These are phyloP conservation scores for Pichia nanzhaoensis DNA, from an alignment of 805 yeast genomes.

Conservation along the genomic window DNA sequence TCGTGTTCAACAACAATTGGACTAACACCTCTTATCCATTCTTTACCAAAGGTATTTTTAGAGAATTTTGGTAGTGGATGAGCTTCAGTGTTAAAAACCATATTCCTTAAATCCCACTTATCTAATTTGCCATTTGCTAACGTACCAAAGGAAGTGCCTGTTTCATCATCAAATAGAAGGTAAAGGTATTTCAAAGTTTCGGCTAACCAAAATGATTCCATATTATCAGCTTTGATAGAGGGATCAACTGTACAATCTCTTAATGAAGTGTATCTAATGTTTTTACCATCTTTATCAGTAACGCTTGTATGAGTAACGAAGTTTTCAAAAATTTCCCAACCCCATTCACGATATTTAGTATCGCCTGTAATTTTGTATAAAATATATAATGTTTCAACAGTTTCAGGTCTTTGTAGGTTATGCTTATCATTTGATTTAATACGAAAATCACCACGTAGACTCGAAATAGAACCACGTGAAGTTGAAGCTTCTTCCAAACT, in stretches of 20 bases:
- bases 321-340: slow-evolving; percentile 73
- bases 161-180: slow-evolving; percentile 60
- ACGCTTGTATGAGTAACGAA: slow-evolving; percentile 57
- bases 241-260: slow-evolving; percentile 62
- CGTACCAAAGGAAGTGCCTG: slow-evolving; percentile 25
- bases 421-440: slow-evolving; percentile 72
- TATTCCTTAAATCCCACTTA: slow-evolving; percentile 56
- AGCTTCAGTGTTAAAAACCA: slow-evolving; percentile 88
- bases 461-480: background rate
- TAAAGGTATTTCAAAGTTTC: slow-evolving; percentile 87
- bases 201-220: slow-evolving; percentile 92
- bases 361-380: slow-evolving; percentile 77
- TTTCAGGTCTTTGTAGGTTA: slow-evolving; percentile 88
- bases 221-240: slow-evolving; percentile 50
- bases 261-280: slow-evolving; percentile 48
- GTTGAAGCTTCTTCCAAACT: background rate
- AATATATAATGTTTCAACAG: slow-evolving; percentile 81
- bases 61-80: slow-evolving; percentile 82
- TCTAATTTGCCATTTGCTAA: slow-evolving; percentile 27
- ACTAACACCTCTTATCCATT: slow-evolving; percentile 42
- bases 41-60: slow-evolving; percentile 47
- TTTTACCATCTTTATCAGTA: slow-evolving; percentile 28
- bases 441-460: slow-evolving; percentile 31
- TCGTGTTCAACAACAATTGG: slow-evolving; percentile 1
- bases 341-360: slow-evolving; percentile 79